These are phyloP conservation scores for Schizophyllum amplum DNA, from an alignment of 1,284 basidiomycete species.

Conservation along the genomic window DNA sequence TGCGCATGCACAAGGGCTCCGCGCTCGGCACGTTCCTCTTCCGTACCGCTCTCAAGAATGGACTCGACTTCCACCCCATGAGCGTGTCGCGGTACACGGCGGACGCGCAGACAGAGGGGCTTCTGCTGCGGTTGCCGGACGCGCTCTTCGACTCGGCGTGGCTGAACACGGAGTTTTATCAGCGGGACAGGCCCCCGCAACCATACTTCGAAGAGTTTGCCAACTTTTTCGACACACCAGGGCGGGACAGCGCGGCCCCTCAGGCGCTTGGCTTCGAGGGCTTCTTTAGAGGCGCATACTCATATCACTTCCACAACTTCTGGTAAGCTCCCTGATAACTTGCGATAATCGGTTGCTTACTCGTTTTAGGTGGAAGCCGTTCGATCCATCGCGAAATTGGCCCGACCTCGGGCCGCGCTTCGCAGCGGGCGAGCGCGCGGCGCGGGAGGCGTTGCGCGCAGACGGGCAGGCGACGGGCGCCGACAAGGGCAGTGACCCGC, in stretches of 20 bases:
- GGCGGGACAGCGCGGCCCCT: constrained; percentile 54
- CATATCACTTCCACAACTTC: constrained; percentile 80
- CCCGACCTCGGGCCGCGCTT: constrained; percentile 67
- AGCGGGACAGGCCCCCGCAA: constrained; percentile 70
- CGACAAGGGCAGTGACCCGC: neutral
- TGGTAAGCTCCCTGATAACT: constrained; percentile 34
- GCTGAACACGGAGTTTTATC: constrained; percentile 73
- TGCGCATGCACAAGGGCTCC: constrained; percentile 75
- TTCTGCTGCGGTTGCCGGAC: constrained; percentile 65
- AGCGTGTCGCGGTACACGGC: constrained; percentile 62
- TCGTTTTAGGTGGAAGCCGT: constrained; percentile 62
- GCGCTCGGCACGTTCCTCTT: constrained; percentile 82
- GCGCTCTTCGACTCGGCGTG: constrained; percentile 76
- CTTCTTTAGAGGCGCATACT: constrained; percentile 77
- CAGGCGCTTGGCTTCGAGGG: constrained; percentile 67
- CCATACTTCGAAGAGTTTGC: constrained; percentile 71
- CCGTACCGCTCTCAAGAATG: constrained; percentile 75
- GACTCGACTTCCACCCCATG: constrained; percentile 83
- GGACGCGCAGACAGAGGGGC: constrained; percentile 57
- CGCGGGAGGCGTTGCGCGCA: constrained; percentile 29
- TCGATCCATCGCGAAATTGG: constrained; percentile 66
- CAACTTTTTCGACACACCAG: constrained; percentile 67
- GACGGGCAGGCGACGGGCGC: constrained; percentile 4
- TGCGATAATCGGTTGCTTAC: neutral
- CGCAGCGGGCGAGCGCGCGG: constrained; percentile 44